phyloP scores from a whole-genome alignment of 2,329 filamentous ascomycete genomes.

The Aspergillus niger region DNA sequence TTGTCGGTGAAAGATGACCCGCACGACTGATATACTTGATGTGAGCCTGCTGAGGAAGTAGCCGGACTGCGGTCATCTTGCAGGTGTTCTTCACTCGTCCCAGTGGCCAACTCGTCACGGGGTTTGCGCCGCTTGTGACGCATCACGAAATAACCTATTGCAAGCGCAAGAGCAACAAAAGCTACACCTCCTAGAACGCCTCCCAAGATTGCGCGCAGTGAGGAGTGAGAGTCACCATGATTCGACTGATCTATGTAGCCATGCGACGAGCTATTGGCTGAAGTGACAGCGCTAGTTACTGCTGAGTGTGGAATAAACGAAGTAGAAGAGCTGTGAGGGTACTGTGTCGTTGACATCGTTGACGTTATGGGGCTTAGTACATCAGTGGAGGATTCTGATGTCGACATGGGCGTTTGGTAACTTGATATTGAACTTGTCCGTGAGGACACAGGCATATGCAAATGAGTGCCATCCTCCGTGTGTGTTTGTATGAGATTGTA shows the following conservation, averaged over 20 bases:
- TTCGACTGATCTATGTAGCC: conserved; percentile 3
- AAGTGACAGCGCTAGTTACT: conserved; percentile 2
- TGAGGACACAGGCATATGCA: conserved; percentile 2
- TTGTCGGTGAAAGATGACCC: conserved; percentile 14
- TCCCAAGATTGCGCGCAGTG: conserved; percentile 31
- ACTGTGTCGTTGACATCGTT: not conserved
- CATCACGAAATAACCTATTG: conserved; percentile 27
- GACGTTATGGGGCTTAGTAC: not conserved
- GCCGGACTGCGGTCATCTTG: conserved; percentile 16
- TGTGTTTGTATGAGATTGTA: not conserved
- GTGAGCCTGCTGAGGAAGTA: conserved; percentile 22
- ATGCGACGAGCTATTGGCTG: conserved; percentile 1
- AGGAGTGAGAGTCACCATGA: not conserved
- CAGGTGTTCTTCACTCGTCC: conserved; percentile 23
- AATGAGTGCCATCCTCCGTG: not conserved
- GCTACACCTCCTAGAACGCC: conserved; percentile 31
- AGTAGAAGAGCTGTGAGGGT: not conserved
- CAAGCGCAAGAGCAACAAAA: conserved; percentile 25
- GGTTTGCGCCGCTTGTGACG: conserved; percentile 25
- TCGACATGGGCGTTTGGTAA: not conserved
- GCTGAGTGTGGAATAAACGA: conserved; percentile 3
- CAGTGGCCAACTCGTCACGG: conserved; percentile 6
- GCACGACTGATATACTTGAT: conserved; percentile 14
- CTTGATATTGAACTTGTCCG: not conserved
- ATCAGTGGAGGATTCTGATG: not conserved